Base-by-base conservation (phyloP, 2,329 filamentous ascomycete species). In the Stagonosporopsis cucurbitacearum region DNA sequence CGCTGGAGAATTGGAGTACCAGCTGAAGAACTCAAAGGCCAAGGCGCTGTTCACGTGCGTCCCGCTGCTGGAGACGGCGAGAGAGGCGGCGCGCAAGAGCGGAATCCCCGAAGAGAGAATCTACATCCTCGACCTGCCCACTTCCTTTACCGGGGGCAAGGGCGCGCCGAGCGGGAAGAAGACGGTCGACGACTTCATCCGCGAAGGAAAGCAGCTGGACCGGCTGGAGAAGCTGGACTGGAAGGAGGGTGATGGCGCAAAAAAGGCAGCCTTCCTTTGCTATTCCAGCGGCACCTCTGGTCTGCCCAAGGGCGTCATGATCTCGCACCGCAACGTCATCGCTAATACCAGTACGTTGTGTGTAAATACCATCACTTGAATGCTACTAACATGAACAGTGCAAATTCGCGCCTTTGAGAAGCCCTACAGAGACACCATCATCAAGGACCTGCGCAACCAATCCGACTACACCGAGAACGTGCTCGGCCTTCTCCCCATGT, bases 271-370 rank as follows among this genome's bases (percentile, higher is more conserved):
- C 0, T 94, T 90, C 69, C 80, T 96, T 40, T 92, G 89, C 77
- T 93, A 91, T 72, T 92, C 88, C 0, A 91, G 87, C 70, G 90
- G 90, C 19, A 94, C 90, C 1, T 92, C 89, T 11, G 90, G 90
- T 3, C 77, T 93, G 33, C 90, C 90, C 15, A 92, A 92, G 88
- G 90, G 89, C 40, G 90, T 93, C 49, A 92, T 91, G 87, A 90
- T 94, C 56, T 90, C 89, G 3, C 90, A 94, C 70, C 78, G 78
- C 33, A 94, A 94, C 62, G 87, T 93, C 39, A 93, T 94, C 43
- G 84, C 90, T 48, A 94, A 93, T 68, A 83, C 86, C 0, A 37
- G 71, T 73, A 66, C 52, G 67, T 47, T 17, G 20, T 30, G 13
- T 8, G 12, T 6, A 32, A 4, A 23, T 9, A 3, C 6, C 11